Conservation (phyloP, 768 basidiomycete genomes). For the Nevesoporus exiguus region DNA sequence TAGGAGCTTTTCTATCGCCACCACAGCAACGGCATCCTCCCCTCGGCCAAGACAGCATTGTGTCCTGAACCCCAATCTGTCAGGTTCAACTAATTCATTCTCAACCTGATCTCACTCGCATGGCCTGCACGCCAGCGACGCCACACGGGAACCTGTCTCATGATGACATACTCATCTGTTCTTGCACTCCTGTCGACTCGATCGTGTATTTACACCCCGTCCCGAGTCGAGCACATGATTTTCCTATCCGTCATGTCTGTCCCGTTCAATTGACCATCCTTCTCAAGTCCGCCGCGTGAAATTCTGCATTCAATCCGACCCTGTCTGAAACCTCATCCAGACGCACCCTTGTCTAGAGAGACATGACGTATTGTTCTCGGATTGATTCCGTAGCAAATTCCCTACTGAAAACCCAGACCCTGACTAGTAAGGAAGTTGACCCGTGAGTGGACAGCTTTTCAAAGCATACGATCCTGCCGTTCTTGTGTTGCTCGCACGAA, state of each 20-base stretch:
- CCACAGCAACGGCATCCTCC: constrained; percentile 18
- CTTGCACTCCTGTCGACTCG: neutral
- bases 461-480: constrained; percentile 11
- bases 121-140: constrained; percentile 16
- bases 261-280: constrained; percentile 11
- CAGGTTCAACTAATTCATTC: constrained; percentile 17
- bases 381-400: constrained; percentile 11
- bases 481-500: constrained; percentile 16
- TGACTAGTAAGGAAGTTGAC: constrained; percentile 8
- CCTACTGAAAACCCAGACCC: constrained; percentile 6
- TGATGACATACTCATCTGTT: constrained; percentile 13
- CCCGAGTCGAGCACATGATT: constrained; percentile 6
- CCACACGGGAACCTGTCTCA: constrained; percentile 19
- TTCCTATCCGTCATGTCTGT: constrained; percentile 1
- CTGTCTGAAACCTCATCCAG: constrained; percentile 11
- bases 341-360: constrained; percentile 15
- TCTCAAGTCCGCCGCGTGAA: constrained; percentile 20
- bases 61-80: constrained; percentile 16
- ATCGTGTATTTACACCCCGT: constrained; percentile 5
- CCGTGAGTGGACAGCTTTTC: constrained; percentile 5
- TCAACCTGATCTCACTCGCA: constrained; percentile 15
- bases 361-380: constrained; percentile 21
- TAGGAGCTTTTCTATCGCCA: constrained; percentile 7
- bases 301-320: constrained; percentile 13
- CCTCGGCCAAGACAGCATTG: constrained; percentile 10